Evolutionary conservation across 179 eudicot species (phyloP), one percentile per base, ranked within the genome.

Genomic region (Silene noctiflora): DNA sequence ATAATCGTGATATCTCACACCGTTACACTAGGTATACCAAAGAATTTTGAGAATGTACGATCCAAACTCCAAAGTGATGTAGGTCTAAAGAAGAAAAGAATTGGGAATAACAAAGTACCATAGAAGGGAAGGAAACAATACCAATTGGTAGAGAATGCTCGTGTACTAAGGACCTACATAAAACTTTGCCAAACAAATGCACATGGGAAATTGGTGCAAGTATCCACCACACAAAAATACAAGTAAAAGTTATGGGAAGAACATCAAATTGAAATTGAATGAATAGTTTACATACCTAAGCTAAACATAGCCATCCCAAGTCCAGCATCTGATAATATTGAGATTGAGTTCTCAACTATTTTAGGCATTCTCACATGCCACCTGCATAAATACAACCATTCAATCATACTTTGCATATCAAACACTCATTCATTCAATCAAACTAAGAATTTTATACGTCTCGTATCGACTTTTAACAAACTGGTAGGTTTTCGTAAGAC

Each of bases 261-360:
- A 13, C 19, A 33, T 17, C 44, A 29, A 66, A 29, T 13, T 12
- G 58, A 29, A 66, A 29, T 13, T 12, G 58, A 66, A 66, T 14
- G 21, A 46, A 62, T 22, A 27, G 72, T 17, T 72, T 27, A 82
- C 80, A 63, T 63, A 63, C 67, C 87, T 70, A 84, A 79, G 75
- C 87, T 84, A 79, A 84, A 84, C 87, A 84, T 84, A 56, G 87
- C 87, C 87, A 84, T 84, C 69, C 87, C 87, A 39, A 84, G 85
- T 12, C 87, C 87, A 22, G 85, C 87, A 76, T 84, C 87, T 12
- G 87, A 84, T 5, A 84, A 78, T 11, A 84, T 84, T 21, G 81
- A 79, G 21, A 84, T 84, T 24, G 85, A 84, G 1, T 74, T 76
- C 71, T 70, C 75, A 56, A 84, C 33, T 79, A 84, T 84, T 71